phyloP scores from a whole-genome alignment of 306 rosid genomes.

The Begonia loranthoides region DNA sequence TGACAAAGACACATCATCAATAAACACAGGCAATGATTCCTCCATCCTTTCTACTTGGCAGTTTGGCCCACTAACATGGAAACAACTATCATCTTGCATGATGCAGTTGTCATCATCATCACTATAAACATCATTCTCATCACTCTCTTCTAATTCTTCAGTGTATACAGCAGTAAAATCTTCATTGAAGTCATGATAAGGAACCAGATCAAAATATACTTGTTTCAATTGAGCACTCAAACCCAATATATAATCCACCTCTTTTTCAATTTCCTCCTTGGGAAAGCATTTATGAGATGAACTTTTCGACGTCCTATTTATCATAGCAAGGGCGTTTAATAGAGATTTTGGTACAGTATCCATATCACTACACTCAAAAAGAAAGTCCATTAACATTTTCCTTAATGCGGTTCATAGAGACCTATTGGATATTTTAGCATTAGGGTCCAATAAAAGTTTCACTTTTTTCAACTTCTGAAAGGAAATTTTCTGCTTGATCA shows the following conservation, averaged over 20 bases:
- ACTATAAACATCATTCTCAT: conserved; percentile 18
- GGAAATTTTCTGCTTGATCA: conserved; percentile 21
- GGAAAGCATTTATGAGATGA: conserved; percentile 2
- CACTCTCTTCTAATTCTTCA: conserved; percentile 60
- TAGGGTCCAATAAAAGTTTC: conserved; percentile 44
- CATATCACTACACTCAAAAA: conserved; percentile 57
- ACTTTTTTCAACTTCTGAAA: conserved; percentile 31
- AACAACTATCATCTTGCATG: conserved; percentile 12
- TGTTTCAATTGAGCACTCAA: conserved; percentile 66
- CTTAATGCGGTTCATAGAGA: conserved; percentile 28
- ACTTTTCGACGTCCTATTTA: conserved; percentile 27
- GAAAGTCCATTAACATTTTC: conserved; percentile 47
- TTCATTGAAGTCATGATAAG: conserved; percentile 34
- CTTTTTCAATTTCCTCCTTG: conserved; percentile 42
- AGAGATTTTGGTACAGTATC: conserved; percentile 46
- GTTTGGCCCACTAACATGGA: conserved; percentile 13
- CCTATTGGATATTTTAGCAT: conserved; percentile 31
- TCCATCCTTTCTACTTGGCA: conserved; percentile 43
- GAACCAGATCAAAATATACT: conserved; percentile 42
- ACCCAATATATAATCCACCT: conserved; percentile 48
- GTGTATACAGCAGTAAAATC: conserved; percentile 60
- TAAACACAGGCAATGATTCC: conserved; percentile 29
- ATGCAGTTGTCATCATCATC: conserved; percentile 10
- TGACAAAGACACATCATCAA: conserved; percentile 10
- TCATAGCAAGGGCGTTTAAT: conserved; percentile 28